These are phyloP conservation scores for Peterozyma xylosa DNA, from an alignment of 805 yeast genomes.

Conservation along the genomic window DNA sequence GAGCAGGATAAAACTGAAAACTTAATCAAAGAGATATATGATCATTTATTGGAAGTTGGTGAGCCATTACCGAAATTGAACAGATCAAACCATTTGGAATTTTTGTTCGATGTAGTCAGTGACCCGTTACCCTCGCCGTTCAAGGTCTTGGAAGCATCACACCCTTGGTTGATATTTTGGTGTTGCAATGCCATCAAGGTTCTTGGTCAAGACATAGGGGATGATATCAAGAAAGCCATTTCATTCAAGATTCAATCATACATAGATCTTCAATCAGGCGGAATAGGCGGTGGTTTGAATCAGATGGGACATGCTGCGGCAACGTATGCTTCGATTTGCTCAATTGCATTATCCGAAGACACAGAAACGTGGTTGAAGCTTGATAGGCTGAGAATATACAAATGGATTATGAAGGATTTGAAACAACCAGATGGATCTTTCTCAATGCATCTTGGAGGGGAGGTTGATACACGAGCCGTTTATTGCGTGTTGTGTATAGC, in stretches of 20 bases:
- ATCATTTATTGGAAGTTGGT: constrained; percentile 20
- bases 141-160: constrained; percentile 73
- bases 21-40: constrained; percentile 21
- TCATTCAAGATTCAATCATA: constrained; percentile 21
- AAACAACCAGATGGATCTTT: constrained; percentile 74
- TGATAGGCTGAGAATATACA: constrained; percentile 38
- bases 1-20: constrained; percentile 33
- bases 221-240: constrained; percentile 20
- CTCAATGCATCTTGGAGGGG: constrained; percentile 70
- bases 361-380: constrained; percentile 32
- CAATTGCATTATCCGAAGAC: constrained; percentile 46
- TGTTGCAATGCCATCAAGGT: constrained; percentile 45
- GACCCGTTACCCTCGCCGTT: constrained; percentile 43
- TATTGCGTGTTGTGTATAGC: constrained; percentile 82
- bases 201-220: constrained; percentile 26
- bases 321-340: constrained; percentile 67
- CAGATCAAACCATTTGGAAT: constrained; percentile 32
- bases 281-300: constrained; percentile 79
- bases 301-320: constrained; percentile 84
- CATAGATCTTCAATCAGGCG: constrained; percentile 38
- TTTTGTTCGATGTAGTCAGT: constrained; percentile 30
- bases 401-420: constrained; percentile 54
- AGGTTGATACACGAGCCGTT: constrained; percentile 75
- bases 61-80: constrained; percentile 21
- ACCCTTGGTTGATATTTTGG: constrained; percentile 91